Percentiles rank a stretch among this genome's conserved stretches.
Evolutionary conservation across 495 filamentous ascomycete species (phyloP).

Genomic region (Lasiosphaeria hispida): DNA sequence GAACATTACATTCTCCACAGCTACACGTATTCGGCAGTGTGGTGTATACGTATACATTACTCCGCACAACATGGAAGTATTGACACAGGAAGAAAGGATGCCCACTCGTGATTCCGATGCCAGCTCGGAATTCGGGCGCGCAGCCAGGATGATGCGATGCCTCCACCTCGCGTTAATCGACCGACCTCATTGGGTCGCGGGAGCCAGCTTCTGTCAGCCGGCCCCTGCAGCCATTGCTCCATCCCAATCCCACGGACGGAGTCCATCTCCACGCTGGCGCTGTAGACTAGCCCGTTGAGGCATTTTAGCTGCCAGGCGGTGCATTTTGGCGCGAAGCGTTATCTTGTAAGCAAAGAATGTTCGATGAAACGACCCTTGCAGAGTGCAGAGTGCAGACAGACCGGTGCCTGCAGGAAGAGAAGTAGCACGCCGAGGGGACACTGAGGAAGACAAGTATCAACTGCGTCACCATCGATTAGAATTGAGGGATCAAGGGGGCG

Average conservation of each 20-base stretch:
- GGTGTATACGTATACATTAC: no score
- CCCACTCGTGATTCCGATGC: no score
- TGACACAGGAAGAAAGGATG: no score
- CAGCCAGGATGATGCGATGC: neutral
- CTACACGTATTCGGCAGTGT: no score
- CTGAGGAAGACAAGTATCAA: neutral
- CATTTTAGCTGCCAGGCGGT: neutral
- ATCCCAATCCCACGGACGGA: neutral
- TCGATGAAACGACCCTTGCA: neutral
- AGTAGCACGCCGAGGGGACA: neutral
- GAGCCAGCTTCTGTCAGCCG: neutral
- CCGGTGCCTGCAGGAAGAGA: slow-evolving; percentile 1
- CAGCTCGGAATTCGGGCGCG: neutral
- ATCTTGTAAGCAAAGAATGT: neutral
- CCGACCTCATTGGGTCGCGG: slow-evolving; percentile 1
- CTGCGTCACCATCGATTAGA: neutral
- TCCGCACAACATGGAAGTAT: no score
- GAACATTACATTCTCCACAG: no score
- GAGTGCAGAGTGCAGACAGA: neutral
- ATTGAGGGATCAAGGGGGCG: no score
- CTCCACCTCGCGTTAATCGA: neutral
- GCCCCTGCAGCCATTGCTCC: slow-evolving; percentile 2
- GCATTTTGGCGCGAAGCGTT: no score
- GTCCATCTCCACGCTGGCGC: neutral
- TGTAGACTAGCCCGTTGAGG: neutral